Percentiles rank a stretch among this genome's conserved stretches.
phyloP scores from a whole-genome alignment of 371 early-diverging fungal species.

The Actinomortierella wolfii region DNA sequence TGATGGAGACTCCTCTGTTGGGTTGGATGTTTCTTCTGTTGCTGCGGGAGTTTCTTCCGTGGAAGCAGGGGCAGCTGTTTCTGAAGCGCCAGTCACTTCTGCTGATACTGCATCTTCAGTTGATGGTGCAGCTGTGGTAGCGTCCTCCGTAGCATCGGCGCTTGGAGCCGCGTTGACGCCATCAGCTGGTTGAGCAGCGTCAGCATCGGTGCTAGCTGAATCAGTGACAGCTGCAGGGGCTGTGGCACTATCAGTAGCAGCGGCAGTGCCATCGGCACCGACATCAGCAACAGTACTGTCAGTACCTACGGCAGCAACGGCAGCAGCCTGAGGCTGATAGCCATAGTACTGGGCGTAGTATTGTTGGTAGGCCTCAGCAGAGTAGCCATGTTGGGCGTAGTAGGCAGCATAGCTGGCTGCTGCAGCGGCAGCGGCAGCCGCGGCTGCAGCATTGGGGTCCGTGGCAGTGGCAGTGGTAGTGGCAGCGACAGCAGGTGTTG shows the following conservation, averaged over 20 bases:
- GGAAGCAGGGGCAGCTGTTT: too few species aligned
- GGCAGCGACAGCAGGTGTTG: conserved; percentile 1
- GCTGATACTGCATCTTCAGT: neutral
- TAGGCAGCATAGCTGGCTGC: conserved; percentile 34
- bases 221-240: neutral
- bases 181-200: too few species aligned
- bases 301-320: conserved; percentile 6
- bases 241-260: conserved; percentile 1
- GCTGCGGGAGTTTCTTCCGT: too few species aligned
- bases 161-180: neutral
- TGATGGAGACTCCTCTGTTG: too few species aligned
- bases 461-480: conserved; percentile 3
- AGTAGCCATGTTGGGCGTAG: conserved; percentile 44
- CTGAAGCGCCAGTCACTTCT: too few species aligned
- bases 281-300: neutral
- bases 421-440: conserved; percentile 3
- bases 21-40: too few species aligned
- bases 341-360: conserved; percentile 43
- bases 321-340: conserved; percentile 17
- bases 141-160: conserved; percentile 1
- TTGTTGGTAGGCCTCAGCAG: conserved; percentile 33
- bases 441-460: conserved; percentile 4
- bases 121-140: neutral
- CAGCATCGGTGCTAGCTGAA: too few species aligned
- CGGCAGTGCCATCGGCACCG: neutral